Evolutionary conservation across 2,329 filamentous ascomycete species (phyloP).

Genomic region (Diaporthe citrichinensis): DNA sequence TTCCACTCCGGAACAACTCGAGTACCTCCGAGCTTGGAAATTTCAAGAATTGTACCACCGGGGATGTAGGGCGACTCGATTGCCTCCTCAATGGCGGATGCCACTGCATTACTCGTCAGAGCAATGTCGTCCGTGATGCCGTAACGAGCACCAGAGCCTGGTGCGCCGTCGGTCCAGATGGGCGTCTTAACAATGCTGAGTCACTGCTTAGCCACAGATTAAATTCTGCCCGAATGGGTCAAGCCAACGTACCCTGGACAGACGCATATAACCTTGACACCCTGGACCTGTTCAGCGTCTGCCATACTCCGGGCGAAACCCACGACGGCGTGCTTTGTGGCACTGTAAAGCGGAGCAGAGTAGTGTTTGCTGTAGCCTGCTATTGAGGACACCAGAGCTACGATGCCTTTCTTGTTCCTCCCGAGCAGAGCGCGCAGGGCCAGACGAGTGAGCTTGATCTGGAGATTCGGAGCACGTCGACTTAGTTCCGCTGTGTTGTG

Average conservation of each 20-base stretch:
- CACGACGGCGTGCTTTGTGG: slow-evolving; percentile 55
- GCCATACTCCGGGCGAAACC: slow-evolving; percentile 54
- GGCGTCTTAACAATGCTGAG: slow-evolving; percentile 1
- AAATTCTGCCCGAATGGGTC: too few relatives aligned
- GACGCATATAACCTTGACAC: slow-evolving; percentile 9
- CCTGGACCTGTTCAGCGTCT: slow-evolving; percentile 15
- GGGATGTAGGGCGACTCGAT: slow-evolving; percentile 14
- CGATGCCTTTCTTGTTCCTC: background rate
- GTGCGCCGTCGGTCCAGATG: slow-evolving; percentile 8
- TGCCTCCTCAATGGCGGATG: background rate
- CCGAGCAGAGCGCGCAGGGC: slow-evolving; percentile 29
- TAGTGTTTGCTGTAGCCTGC: slow-evolving; percentile 51
- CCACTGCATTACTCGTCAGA: background rate
- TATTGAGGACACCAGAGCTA: slow-evolving; percentile 49
- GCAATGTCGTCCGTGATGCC: background rate
- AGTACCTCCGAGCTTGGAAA: background rate
- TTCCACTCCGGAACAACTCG: slow-evolving; percentile 26
- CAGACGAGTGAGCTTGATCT: slow-evolving; percentile 34
- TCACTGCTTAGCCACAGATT: too few relatives aligned
- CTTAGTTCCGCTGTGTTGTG: too few relatives aligned
- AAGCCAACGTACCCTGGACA: slow-evolving; percentile 5
- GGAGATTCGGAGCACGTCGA: too few relatives aligned
- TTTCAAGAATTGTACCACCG: background rate
- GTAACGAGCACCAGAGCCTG: background rate
- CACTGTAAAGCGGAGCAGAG: slow-evolving; percentile 51